Percentiles rank a stretch among this genome's conserved stretches.
Conservation (phyloP, 2,329 filamentous ascomycete species). For the Penicillium sclerotigenum region DNA sequence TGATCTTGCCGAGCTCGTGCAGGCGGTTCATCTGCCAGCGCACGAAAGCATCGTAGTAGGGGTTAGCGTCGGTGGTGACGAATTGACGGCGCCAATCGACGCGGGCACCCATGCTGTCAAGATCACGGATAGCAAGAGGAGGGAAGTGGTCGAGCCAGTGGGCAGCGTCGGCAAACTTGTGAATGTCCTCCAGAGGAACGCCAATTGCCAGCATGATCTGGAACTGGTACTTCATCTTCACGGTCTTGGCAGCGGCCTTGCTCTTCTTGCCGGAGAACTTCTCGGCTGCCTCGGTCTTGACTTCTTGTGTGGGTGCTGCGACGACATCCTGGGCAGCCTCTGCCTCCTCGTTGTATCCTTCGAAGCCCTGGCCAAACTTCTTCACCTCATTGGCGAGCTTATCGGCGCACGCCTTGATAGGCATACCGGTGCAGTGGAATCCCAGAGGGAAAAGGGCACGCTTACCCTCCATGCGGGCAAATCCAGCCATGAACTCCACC, state of each 20-base stretch:
- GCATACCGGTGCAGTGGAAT: slow-evolving; percentile 96
- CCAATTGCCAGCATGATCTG: slow-evolving; percentile 92
- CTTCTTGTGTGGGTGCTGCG: slow-evolving; percentile 61
- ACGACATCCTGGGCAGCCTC: slow-evolving; percentile 49
- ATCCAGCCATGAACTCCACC: slow-evolving; percentile 86
- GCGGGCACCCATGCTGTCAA: slow-evolving; percentile 77
- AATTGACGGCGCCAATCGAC: slow-evolving; percentile 93
- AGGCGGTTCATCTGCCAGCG: slow-evolving; percentile 96
- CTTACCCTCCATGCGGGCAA: slow-evolving; percentile 87
- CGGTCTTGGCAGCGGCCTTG: slow-evolving; percentile 84
- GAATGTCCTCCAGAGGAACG: slow-evolving; percentile 82
- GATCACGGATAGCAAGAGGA: slow-evolving; percentile 69
- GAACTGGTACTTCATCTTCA: slow-evolving; percentile 94
- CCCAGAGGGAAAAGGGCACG: slow-evolving; percentile 83
- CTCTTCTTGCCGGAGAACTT: slow-evolving; percentile 93
- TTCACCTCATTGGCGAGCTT: slow-evolving; percentile 88
- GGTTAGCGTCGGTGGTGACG: slow-evolving; percentile 93
- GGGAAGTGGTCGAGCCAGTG: slow-evolving; percentile 94
- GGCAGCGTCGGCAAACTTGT: slow-evolving; percentile 85
- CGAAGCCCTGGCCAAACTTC: slow-evolving; percentile 83
- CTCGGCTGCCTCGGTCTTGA: slow-evolving; percentile 71
- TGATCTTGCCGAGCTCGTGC: slow-evolving; percentile 85
- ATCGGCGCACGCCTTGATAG: slow-evolving; percentile 95
- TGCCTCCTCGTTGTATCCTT: slow-evolving; percentile 66
- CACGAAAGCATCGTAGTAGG: slow-evolving; percentile 93